Evolutionary conservation across 1,139 yeast species (phyloP).

Genomic region (Sugiyamaella novakii): DNA sequence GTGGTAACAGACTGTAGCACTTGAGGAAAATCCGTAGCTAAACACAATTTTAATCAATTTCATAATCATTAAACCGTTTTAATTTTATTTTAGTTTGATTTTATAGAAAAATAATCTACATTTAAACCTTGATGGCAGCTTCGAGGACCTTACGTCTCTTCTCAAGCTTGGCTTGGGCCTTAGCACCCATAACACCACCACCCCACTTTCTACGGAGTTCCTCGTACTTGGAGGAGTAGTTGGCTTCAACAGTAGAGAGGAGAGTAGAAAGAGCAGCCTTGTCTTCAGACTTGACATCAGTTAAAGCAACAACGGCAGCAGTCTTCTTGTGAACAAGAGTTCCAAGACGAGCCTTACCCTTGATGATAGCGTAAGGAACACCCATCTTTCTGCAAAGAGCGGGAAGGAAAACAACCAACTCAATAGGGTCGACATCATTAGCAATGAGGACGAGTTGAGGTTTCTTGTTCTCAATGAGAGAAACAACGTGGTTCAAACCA

Average conservation of each 20-base stretch:
- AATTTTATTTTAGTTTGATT: slow-evolving; percentile 3
- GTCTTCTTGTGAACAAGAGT: slow-evolving; percentile 97
- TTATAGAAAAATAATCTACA: slow-evolving; percentile 11
- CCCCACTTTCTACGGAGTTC: slow-evolving; percentile 99
- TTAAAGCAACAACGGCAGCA: slow-evolving; percentile 94
- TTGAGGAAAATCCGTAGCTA: too few relatives aligned
- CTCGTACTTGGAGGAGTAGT: slow-evolving; percentile 91
- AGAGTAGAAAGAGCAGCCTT: slow-evolving; percentile 92
- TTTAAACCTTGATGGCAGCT: slow-evolving; percentile 48
- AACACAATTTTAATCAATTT: too few relatives aligned
- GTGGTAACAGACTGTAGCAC: too few relatives aligned
- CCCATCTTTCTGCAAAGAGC: slow-evolving; percentile 99
- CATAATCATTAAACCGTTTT: slow-evolving; percentile 2
- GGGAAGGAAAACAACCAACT: slow-evolving; percentile 93
- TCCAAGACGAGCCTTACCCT: slow-evolving; percentile 99
- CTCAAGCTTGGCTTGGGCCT: slow-evolving; percentile 75
- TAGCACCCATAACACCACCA: slow-evolving; percentile 97
- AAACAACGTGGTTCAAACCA: slow-evolving; percentile 98
- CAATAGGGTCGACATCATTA: slow-evolving; percentile 98
- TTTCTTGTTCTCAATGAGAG: slow-evolving; percentile 96
- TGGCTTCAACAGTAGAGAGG: slow-evolving; percentile 87
- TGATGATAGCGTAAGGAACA: slow-evolving; percentile 96
- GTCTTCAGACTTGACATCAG: slow-evolving; percentile 92
- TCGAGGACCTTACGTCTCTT: slow-evolving; percentile 56
- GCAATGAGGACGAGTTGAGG: slow-evolving; percentile 96